Conservation (phyloP, 495 filamentous ascomycete species). For the Neurospora sp. region DNA sequence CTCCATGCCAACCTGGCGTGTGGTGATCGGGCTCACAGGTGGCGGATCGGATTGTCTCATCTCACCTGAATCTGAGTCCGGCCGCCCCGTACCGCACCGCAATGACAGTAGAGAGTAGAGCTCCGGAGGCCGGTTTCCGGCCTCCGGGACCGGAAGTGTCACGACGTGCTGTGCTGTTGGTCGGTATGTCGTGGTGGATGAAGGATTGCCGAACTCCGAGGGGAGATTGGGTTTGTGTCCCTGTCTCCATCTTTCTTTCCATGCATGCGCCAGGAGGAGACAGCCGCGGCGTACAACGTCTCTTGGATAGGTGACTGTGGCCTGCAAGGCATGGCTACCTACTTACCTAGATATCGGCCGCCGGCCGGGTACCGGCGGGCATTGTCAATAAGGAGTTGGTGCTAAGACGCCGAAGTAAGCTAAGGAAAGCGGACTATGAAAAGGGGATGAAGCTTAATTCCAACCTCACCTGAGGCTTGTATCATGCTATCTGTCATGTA, state of each 20-base stretch:
- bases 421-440: not conserved
- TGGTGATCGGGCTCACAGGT: not conserved
- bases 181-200: not conserved
- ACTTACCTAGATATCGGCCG: not conserved
- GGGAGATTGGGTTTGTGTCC: not conserved
- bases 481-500: not conserved
- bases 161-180: not conserved
- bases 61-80: not conserved
- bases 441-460: not conserved
- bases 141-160: not conserved
- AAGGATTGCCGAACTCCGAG: not conserved
- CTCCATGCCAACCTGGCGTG: not conserved
- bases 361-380: not conserved
- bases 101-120: not conserved
- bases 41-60: not conserved
- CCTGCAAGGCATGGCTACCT: not conserved
- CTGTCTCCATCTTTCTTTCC: not conserved
- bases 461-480: not conserved
- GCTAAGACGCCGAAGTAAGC: not conserved
- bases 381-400: not conserved
- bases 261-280: not conserved
- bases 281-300: not conserved
- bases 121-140: not conserved
- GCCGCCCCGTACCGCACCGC: not conserved
- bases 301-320: not conserved